Percentiles rank a stretch among this genome's conserved stretches.
Conservation (phyloP, 352 stramenopile genomes). For the Globisporangium paddicum region DNA sequence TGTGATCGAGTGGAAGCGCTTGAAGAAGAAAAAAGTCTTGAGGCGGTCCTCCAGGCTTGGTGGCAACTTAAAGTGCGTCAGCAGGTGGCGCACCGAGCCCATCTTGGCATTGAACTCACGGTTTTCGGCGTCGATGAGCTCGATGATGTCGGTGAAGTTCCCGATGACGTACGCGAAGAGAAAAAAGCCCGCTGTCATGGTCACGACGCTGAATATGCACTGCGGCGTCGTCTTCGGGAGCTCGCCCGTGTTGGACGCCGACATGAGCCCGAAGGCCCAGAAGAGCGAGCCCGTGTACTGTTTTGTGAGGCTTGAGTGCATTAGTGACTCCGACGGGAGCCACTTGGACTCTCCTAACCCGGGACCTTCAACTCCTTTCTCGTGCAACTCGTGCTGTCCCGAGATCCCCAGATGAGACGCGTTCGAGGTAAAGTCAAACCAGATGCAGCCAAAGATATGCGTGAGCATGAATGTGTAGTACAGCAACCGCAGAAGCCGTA, state of each 20-base stretch:
- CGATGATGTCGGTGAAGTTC: constrained; percentile 38
- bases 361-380: neutral
- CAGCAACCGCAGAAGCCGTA: constrained; percentile 39
- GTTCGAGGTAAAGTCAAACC: constrained; percentile 40
- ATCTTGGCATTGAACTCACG: constrained; percentile 41
- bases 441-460: constrained; percentile 45
- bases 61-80: constrained; percentile 33
- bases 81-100: constrained; percentile 29
- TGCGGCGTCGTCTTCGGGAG: constrained; percentile 22
- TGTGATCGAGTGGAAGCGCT: constrained; percentile 47
- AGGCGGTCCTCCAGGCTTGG: constrained; percentile 24
- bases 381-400: neutral
- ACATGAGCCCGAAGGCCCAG: constrained; percentile 40
- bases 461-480: constrained; percentile 43
- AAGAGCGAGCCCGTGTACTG: constrained; percentile 33
- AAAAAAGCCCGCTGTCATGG: constrained; percentile 33
- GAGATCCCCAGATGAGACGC: constrained; percentile 16
- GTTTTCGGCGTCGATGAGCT: constrained; percentile 37
- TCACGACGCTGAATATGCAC: constrained; percentile 31
- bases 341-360: constrained; percentile 29
- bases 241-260: constrained; percentile 26
- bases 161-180: constrained; percentile 38
- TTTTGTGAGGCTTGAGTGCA: constrained; percentile 10
- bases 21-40: constrained; percentile 46
- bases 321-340: constrained; percentile 20